These are phyloP conservation scores for Beta vulgaris DNA, from an alignment of 148 eudicot genomes.

Conservation along the genomic window DNA sequence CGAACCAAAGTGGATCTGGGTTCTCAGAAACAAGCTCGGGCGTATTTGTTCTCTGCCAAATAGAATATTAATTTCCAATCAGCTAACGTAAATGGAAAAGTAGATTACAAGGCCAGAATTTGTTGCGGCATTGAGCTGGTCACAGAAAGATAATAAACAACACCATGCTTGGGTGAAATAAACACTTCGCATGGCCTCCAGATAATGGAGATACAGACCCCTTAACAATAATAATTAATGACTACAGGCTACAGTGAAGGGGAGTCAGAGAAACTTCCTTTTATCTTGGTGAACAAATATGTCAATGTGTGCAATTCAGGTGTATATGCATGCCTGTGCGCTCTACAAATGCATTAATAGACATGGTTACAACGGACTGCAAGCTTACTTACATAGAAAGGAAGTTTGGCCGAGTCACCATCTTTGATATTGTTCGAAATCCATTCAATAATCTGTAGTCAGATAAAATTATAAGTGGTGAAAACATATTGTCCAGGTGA, in stretches of 20 bases:
- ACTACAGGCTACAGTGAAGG: too few relatives aligned
- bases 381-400: constrained; percentile 68
- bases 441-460: constrained; percentile 74
- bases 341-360: background rate
- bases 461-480: background rate
- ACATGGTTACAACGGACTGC: background rate
- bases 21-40: constrained; percentile 84
- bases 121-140: background rate
- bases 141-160: background rate
- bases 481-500: background rate
- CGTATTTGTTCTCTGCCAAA: constrained; percentile 64
- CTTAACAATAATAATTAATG: too few relatives aligned
- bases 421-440: constrained; percentile 78
- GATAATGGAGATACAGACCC: too few relatives aligned
- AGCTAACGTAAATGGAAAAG: background rate
- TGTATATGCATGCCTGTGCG: background rate
- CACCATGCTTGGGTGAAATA: background rate
- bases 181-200: background rate
- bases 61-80: background rate
- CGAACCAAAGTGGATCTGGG: constrained; percentile 59
- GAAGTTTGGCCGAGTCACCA: constrained; percentile 85
- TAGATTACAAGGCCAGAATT: background rate
- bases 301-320: background rate
- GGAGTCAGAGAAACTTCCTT: too few relatives aligned
- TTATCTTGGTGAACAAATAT: too few relatives aligned